Conservation (phyloP, 2,329 filamentous ascomycete genomes). For the Hypoxylon sp. region DNA sequence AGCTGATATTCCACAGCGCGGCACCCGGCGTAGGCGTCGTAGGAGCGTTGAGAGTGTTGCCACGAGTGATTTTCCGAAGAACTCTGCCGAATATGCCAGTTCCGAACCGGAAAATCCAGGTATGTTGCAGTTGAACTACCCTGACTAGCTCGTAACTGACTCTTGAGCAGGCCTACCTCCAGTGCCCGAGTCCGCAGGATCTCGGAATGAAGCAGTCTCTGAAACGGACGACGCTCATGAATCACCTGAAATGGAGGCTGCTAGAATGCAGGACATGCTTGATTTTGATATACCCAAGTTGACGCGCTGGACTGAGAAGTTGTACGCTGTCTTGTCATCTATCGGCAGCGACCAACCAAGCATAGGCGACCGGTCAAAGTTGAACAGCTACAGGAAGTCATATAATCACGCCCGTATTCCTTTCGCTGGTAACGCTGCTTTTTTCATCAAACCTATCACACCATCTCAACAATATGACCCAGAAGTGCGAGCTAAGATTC, state of each 20-base stretch:
- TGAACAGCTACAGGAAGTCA: constrained; percentile 28
- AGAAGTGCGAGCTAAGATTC: constrained; percentile 23
- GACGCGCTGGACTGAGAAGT: constrained; percentile 42
- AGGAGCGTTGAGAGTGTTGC: constrained; percentile 44
- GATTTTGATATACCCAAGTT: constrained; percentile 49
- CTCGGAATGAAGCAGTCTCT: constrained; percentile 9
- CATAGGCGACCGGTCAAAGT: constrained; percentile 29
- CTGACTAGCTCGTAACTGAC: constrained; percentile 23
- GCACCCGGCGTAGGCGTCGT: constrained; percentile 37
- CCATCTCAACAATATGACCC: constrained; percentile 37
- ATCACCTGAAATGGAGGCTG: constrained; percentile 39
- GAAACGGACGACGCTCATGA: constrained; percentile 32
- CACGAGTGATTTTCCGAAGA: constrained; percentile 38
- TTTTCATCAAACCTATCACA: constrained; percentile 40
- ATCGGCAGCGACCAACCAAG: constrained; percentile 31
- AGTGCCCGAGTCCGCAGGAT: constrained; percentile 4
- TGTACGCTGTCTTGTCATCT: constrained; percentile 36
- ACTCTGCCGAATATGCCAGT: constrained; percentile 24
- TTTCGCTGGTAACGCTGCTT: constrained; percentile 28
- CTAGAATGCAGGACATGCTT: constrained; percentile 45
- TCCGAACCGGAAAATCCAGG: constrained; percentile 25
- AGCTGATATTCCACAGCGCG: constrained; percentile 40
- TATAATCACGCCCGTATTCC: constrained; percentile 41
- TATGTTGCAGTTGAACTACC: constrained; percentile 19
- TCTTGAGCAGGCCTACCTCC: constrained; percentile 23